Base-by-base conservation (phyloP, 169 alveolate species). In the Plasmodium malariae region DNA sequence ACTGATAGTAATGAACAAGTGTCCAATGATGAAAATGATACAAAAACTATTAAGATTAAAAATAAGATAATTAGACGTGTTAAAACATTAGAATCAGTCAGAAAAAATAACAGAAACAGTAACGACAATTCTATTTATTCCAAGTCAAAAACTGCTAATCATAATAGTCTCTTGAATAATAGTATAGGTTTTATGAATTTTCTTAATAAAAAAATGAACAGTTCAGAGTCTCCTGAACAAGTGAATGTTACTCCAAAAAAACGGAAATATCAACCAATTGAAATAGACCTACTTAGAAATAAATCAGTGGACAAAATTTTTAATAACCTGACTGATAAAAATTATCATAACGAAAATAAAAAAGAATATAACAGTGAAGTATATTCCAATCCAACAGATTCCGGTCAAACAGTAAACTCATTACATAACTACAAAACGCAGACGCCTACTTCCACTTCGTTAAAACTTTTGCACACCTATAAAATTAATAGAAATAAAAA, bases 241-340 rank as follows among this genome's bases (percentile, higher is more conserved):
- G 11, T 48, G 2, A 63, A 78, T 48, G 34, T n/a, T 28, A 78
- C 89, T 24, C 89, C 89, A 17, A 32, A 55, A 54, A 78, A n/a
- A 54, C 40, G 55, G 54, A 78, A 78, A 40, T 45, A 32, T 32
- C 76, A 78, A 14, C 45, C 89, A 19, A 78, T 78, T 40, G 89
- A 78, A 78, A 28, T 78, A 49, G 60, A 78, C 45, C 6, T 78
- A 14, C 30, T 78, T 43, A 65, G 59, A 68, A 45, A 65, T 26
- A 78, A 65, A 26, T 78, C 89, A 1, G 70, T 78, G 34, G 89
- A 78, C 9, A 78, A 78, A 62, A n/a, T 78, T 43, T 78, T 78
- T 65, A 49, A 21, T 37, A 57, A 49, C 24, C 14, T 63, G 12
- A 21, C 40, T 4, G 67, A 60, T 24, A 74, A 60, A 51, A 59